Conservation (phyloP, 345 rosid genomes). For the Gossypium sturtianum region DNA sequence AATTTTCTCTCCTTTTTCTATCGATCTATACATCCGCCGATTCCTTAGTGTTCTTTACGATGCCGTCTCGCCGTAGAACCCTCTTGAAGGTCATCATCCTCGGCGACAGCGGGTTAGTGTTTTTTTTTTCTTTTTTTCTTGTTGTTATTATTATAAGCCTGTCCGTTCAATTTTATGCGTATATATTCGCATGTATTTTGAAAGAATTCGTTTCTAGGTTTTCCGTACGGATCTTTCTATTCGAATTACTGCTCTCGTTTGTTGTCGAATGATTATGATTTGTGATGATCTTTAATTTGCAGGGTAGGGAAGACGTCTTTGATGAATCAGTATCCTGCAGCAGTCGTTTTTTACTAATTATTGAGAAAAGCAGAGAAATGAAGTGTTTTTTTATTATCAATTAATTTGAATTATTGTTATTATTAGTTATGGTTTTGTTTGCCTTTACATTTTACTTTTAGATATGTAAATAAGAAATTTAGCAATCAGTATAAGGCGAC, state of each 20-base stretch:
- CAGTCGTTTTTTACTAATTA: background rate
- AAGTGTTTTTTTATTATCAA: background rate
- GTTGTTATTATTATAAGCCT: background rate
- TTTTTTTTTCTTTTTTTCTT: background rate
- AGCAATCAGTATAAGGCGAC: constrained; percentile 96
- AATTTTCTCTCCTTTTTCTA: background rate
- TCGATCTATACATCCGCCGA: constrained; percentile 15
- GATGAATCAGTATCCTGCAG: constrained; percentile 89
- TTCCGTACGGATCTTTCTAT: constrained; percentile 10
- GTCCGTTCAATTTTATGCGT: background rate
- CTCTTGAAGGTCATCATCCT: constrained; percentile 96
- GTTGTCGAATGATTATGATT: background rate
- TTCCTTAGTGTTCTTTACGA: constrained; percentile 23
- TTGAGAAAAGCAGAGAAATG: background rate
- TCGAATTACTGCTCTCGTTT: background rate
- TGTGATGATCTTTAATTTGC: constrained; percentile 20
- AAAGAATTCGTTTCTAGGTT: background rate
- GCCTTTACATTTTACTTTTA: constrained; percentile 29
- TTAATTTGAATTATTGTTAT: background rate
- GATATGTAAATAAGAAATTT: constrained; percentile 93
- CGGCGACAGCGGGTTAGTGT: constrained; percentile 88
- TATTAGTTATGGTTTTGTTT: constrained; percentile 14
- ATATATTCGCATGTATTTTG: background rate
- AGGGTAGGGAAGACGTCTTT: constrained; percentile 98
- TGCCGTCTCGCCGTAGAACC: constrained; percentile 90